phyloP scores from a whole-genome alignment of 805 yeast species.

The Suhomyces xylopsoci region DNA sequence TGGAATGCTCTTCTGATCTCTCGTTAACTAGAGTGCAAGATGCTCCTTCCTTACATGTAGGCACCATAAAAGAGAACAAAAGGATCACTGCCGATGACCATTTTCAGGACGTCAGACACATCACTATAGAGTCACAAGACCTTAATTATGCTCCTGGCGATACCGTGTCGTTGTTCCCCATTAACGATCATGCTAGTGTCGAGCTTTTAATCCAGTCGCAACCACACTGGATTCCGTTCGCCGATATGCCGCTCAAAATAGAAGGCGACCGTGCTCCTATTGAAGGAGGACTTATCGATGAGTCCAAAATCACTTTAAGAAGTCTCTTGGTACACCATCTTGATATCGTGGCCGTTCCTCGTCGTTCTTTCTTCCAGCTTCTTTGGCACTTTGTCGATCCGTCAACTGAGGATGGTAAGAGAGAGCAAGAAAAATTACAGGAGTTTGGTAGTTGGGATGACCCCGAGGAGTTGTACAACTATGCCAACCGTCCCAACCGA shows the following conservation, averaged over 20 bases:
- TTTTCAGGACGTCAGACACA: slow-evolving; percentile 84
- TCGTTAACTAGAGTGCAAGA: slow-evolving; percentile 10
- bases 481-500: slow-evolving; percentile 90
- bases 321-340: slow-evolving; percentile 73
- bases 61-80: slow-evolving; percentile 47
- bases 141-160: slow-evolving; percentile 71
- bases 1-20: slow-evolving; percentile 6
- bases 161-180: slow-evolving; percentile 71
- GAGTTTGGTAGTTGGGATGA: slow-evolving; percentile 75
- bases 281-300: slow-evolving; percentile 61
- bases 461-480: slow-evolving; percentile 79
- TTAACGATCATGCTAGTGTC: slow-evolving; percentile 64
- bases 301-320: slow-evolving; percentile 57
- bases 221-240: slow-evolving; percentile 63
- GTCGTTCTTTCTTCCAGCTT: slow-evolving; percentile 73
- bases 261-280: slow-evolving; percentile 33
- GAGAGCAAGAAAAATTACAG: slow-evolving; percentile 70
- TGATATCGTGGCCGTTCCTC: slow-evolving; percentile 80
- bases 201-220: slow-evolving; percentile 63
- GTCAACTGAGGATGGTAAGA: slow-evolving; percentile 53
- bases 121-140: slow-evolving; percentile 40
- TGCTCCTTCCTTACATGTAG: slow-evolving; percentile 26
- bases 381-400: slow-evolving; percentile 62
- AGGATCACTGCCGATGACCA: slow-evolving; percentile 71
- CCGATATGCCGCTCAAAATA: slow-evolving; percentile 55